Evolutionary conservation across 1,284 basidiomycete species (phyloP).

Genomic region (Takashimella koratensis): DNA sequence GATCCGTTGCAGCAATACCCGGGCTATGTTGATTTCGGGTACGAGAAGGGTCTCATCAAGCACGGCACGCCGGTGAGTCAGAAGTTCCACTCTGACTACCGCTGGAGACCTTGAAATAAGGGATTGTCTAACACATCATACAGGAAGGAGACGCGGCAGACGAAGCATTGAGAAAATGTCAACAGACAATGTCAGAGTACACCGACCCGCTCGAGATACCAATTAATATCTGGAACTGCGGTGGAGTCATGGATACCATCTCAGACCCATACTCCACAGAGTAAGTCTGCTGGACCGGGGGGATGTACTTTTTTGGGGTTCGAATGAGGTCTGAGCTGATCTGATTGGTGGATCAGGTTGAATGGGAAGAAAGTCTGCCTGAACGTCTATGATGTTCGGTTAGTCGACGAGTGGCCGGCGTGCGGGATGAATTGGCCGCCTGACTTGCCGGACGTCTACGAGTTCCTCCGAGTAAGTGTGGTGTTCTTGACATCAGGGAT

Average conservation of each 20-base stretch:
- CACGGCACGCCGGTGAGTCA: constrained; percentile 62
- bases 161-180: constrained; percentile 63
- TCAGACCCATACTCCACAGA: constrained; percentile 60
- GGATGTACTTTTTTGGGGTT: background rate
- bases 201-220: constrained; percentile 52
- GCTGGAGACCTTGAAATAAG: background rate
- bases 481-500: background rate
- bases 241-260: constrained; percentile 61
- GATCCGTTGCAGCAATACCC: constrained; percentile 86
- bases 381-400: constrained; percentile 92
- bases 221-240: constrained; percentile 65
- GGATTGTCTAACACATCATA: background rate
- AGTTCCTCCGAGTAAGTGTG: constrained; percentile 69
- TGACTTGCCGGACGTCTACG: constrained; percentile 72
- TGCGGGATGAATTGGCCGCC: constrained; percentile 99
- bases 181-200: constrained; percentile 54
- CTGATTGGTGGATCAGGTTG: constrained; percentile 52
- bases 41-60: constrained; percentile 73
- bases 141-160: constrained; percentile 65
- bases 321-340: constrained; percentile 1
- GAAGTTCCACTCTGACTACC: background rate
- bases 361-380: constrained; percentile 73
- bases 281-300: constrained; percentile 51
- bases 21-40: constrained; percentile 81
- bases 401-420: constrained; percentile 76